phyloP scores from a whole-genome alignment of 176 grass and related monocot species.

The Oryza glumipatula region DNA sequence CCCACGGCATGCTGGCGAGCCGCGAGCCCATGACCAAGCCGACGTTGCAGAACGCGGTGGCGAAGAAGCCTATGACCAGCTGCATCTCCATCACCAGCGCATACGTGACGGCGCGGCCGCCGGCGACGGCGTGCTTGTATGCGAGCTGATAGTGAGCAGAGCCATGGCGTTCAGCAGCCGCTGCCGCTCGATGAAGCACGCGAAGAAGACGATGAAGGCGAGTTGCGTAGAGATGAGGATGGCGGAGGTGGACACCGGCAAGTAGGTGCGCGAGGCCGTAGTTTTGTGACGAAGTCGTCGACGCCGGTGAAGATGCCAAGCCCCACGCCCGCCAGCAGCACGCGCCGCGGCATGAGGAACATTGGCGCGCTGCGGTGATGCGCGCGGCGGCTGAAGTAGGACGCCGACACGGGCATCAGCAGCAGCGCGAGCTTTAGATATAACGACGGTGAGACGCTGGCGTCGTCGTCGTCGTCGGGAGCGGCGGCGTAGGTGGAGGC shows the following conservation, averaged over 20 bases:
- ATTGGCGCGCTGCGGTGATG: neutral
- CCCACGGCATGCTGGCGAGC: too few species aligned
- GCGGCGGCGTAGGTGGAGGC: too few species aligned
- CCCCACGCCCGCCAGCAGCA: conserved; percentile 44
- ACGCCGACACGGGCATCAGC: conserved; percentile 37
- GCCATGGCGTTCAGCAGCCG: conserved; percentile 64
- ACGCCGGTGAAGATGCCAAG: conserved; percentile 59
- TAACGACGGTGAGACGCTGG: too few species aligned
- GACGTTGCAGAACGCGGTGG: conserved; percentile 56
- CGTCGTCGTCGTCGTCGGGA: too few species aligned
- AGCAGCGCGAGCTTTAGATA: conserved; percentile 24
- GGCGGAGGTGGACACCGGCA: conserved; percentile 70
- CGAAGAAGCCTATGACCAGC: conserved; percentile 70
- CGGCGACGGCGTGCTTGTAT: conserved; percentile 49
- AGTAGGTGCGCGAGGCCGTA: conserved; percentile 59
- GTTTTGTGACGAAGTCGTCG: conserved; percentile 57
- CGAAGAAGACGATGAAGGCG: conserved; percentile 73
- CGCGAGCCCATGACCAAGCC: conserved; percentile 40
- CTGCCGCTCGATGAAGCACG: conserved; percentile 67
- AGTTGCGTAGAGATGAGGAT: conserved; percentile 87
- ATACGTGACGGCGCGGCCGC: conserved; percentile 59
- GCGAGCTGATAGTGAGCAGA: conserved; percentile 56
- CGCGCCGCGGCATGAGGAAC: conserved; percentile 41
- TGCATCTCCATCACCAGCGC: conserved; percentile 82
- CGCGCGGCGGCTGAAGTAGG: conserved; percentile 40